phyloP scores from a whole-genome alignment of 352 stramenopile genomes.

The Phytophthora brassicae region DNA sequence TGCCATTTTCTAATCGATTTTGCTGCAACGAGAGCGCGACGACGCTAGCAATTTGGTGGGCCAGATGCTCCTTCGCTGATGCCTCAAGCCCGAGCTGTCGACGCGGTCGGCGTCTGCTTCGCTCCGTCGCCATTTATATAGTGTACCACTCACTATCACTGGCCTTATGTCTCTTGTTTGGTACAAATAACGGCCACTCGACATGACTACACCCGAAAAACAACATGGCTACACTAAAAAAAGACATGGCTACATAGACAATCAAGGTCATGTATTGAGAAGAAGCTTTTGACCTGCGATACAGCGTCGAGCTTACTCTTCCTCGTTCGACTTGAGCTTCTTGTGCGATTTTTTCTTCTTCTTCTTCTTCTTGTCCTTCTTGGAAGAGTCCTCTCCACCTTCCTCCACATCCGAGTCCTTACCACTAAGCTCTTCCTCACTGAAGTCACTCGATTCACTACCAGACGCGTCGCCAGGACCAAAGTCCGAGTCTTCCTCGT shows the following conservation, averaged over 20 bases:
- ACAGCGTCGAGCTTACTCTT: conserved; percentile 24
- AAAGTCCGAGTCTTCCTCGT: conserved; percentile 94
- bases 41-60: conserved; percentile 23
- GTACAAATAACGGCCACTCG: background rate
- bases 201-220: conserved; percentile 23
- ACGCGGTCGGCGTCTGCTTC: conserved; percentile 2
- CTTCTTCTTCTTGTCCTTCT: conserved; percentile 61
- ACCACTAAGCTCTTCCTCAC: conserved; percentile 77
- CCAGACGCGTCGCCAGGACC: conserved; percentile 72
- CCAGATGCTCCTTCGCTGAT: conserved; percentile 16
- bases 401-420: conserved; percentile 70
- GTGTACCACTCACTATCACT: too few species aligned
- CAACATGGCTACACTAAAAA: background rate
- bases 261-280: background rate
- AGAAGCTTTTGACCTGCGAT: background rate
- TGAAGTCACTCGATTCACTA: conserved; percentile 80
- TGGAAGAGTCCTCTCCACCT: conserved; percentile 49
- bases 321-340: conserved; percentile 40
- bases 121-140: too few species aligned
- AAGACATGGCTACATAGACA: background rate
- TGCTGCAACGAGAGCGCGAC: conserved; percentile 32
- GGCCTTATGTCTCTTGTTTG: conserved; percentile 4
- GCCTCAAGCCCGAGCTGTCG: conserved; percentile 26
- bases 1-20: conserved; percentile 1
- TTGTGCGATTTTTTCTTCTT: conserved; percentile 81